Percentiles rank a stretch among this genome's conserved stretches.
phyloP scores from a whole-genome alignment of 1,284 basidiomycete species.

The Ganoderma resinaceum region DNA sequence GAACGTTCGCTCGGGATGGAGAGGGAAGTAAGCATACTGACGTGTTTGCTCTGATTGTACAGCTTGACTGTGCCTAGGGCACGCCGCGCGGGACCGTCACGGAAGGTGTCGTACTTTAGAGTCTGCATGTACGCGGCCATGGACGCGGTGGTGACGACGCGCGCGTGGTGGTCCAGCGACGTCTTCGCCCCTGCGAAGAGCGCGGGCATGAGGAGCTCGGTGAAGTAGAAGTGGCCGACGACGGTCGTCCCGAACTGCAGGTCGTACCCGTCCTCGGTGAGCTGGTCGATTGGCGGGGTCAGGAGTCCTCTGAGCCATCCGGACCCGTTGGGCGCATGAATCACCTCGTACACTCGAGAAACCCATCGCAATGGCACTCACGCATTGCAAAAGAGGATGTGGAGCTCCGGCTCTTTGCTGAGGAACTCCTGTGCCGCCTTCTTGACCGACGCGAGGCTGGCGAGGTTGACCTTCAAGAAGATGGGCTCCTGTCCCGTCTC shows the following conservation, averaged over 20 bases:
- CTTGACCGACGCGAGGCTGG: slow-evolving; percentile 50
- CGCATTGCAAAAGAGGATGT: slow-evolving; percentile 62
- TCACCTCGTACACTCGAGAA: slow-evolving; percentile 8
- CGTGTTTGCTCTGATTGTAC: slow-evolving; percentile 55
- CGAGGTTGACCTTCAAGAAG: slow-evolving; percentile 56
- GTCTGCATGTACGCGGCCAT: slow-evolving; percentile 37
- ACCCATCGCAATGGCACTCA: slow-evolving; percentile 35
- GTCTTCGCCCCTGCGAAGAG: slow-evolving; percentile 16
- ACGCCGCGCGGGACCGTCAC: slow-evolving; percentile 37
- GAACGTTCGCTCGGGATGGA: not conserved
- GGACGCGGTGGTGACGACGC: slow-evolving; percentile 53
- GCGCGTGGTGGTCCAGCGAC: slow-evolving; percentile 43
- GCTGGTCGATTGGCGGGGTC: slow-evolving; percentile 42
- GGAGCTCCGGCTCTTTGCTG: slow-evolving; percentile 53
- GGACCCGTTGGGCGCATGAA: not conserved
- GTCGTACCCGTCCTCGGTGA: slow-evolving; percentile 55
- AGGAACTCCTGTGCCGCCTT: slow-evolving; percentile 49
- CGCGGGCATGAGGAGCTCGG: slow-evolving; percentile 46
- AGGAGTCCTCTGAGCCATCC: slow-evolving; percentile 51
- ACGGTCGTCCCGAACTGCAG: slow-evolving; percentile 60
- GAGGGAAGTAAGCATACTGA: slow-evolving; percentile 14
- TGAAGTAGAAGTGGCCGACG: slow-evolving; percentile 50
- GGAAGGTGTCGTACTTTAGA: slow-evolving; percentile 40
- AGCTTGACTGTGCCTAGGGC: slow-evolving; percentile 37
- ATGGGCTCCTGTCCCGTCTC: slow-evolving; percentile 45